Base-by-base conservation (phyloP, 2,329 filamentous ascomycete genomes). In the Aspergillus chevalieri region DNA sequence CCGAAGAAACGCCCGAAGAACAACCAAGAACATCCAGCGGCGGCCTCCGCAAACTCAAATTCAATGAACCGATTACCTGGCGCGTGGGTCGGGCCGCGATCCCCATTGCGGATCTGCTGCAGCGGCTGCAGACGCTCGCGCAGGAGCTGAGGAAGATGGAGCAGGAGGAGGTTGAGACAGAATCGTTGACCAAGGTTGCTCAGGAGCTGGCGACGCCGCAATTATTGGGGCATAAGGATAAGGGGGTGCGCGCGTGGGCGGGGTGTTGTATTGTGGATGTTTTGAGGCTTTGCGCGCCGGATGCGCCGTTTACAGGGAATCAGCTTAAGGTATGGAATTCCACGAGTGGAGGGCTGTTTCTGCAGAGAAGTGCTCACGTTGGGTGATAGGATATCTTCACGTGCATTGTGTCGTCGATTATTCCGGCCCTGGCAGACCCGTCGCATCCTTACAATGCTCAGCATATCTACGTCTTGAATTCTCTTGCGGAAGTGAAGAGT, bases 261-360 rank as follows among this genome's bases (percentile, higher is more conserved):
- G 85, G 90, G 41, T 88, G 88, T 63, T 97, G 91, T 67, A 78
- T 97, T 53, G 90, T 96, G 48, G 93, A 98, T 67, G 87, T 98
- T 58, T 81, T 98, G 65, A 86, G 88, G 61, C 79, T 98, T 50
- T 95, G 89, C 71, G 93, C 93, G 24, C 93, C 93, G 0, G 86
- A 97, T 77, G 93, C 93, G 66, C 93, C 93, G 15, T 97, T 95
- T 71, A 94, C 89, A 21, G 83, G 82, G 38, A 83, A 87, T 52
- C 91, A 97, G 73, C 79, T 97, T 55, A 95, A 94, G 85, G 90
- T 92, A 71, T 57, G 75, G 48, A 5, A 17, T 22, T 22, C 21
- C 21, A 22, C 6, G 21, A 5, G 4, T 22, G 21, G 3, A 22
- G 21, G 21, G 21, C 4, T 6, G 21, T 22, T 22, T 22, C 21